Evolutionary conservation across 2,329 filamentous ascomycete genomes (phyloP).

Genomic region (Colletotrichum cuscutae): DNA sequence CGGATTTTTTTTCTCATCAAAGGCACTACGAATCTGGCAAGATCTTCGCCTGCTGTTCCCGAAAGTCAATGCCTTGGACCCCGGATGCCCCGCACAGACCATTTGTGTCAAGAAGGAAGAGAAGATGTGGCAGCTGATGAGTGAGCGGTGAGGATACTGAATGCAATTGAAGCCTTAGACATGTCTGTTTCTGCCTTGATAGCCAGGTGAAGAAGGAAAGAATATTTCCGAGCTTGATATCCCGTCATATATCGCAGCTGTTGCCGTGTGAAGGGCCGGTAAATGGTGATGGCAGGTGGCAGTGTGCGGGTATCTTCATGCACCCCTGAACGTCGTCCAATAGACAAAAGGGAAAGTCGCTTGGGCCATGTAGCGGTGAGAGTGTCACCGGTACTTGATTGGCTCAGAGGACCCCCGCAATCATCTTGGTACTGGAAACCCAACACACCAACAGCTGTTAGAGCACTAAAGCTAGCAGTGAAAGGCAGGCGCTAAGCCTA

Average conservation of each 20-base stretch:
- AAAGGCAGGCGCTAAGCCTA: conserved; percentile 27
- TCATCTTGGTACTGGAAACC: conserved; percentile 15
- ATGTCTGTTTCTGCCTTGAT: background rate
- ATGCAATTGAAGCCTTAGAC: background rate
- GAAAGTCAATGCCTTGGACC: conserved; percentile 16
- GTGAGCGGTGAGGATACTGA: background rate
- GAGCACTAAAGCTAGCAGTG: conserved; percentile 21
- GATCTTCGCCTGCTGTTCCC: background rate
- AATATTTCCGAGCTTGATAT: background rate
- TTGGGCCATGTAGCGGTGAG: conserved; percentile 40
- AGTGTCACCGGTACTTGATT: conserved; percentile 32
- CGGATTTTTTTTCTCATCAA: background rate
- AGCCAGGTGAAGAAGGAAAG: background rate
- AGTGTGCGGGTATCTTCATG: conserved; percentile 27
- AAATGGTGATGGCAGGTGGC: conserved; percentile 24
- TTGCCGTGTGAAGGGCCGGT: background rate
- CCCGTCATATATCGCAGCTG: background rate
- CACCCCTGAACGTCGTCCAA: conserved; percentile 33
- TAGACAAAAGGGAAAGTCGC: conserved; percentile 18
- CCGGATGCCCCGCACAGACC: conserved; percentile 2
- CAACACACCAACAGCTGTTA: background rate
- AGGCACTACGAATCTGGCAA: background rate
- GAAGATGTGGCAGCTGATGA: background rate
- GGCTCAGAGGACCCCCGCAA: conserved; percentile 1
- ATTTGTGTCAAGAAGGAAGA: background rate